phyloP scores from a whole-genome alignment of 1,284 basidiomycete genomes.

The Heterobasidion annosum region DNA sequence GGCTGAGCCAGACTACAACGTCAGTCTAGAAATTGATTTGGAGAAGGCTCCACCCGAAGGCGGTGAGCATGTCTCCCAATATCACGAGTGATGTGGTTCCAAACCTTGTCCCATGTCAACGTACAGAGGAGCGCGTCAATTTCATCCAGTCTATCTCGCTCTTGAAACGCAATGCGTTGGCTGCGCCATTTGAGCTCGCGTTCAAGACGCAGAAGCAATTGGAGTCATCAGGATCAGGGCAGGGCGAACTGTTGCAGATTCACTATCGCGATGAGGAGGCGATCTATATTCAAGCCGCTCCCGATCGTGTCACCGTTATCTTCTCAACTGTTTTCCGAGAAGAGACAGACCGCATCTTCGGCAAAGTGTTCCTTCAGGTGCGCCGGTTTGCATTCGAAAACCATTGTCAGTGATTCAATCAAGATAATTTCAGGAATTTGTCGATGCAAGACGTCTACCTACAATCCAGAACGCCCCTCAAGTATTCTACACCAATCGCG shows the following conservation, averaged over 20 bases:
- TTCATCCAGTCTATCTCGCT: constrained; percentile 81
- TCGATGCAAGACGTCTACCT: constrained; percentile 90
- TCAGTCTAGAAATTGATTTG: constrained; percentile 83
- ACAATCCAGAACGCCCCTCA: constrained; percentile 96
- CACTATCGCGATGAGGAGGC: constrained; percentile 97
- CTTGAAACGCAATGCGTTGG: constrained; percentile 90
- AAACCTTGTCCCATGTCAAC: neutral
- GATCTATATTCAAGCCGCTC: constrained; percentile 89
- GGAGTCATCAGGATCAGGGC: constrained; percentile 56
- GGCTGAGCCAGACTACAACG: constrained; percentile 82
- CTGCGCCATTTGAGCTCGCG: constrained; percentile 90
- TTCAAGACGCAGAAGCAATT: constrained; percentile 85
- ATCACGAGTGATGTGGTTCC: neutral
- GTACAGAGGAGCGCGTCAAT: constrained; percentile 66
- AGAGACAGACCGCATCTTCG: constrained; percentile 95
- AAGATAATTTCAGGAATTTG: constrained; percentile 75
- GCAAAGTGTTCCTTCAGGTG: constrained; percentile 95
- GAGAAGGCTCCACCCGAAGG: constrained; percentile 73
- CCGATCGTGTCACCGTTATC: constrained; percentile 95
- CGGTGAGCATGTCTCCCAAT: constrained; percentile 48
- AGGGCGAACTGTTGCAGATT: constrained; percentile 85
- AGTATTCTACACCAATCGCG: constrained; percentile 93
- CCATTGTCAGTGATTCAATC: neutral
- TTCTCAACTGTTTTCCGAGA: constrained; percentile 97
- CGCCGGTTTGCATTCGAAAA: constrained; percentile 11